Evolutionary conservation across 306 rosid species (phyloP).

Genomic region (Crataegus laevigata): DNA sequence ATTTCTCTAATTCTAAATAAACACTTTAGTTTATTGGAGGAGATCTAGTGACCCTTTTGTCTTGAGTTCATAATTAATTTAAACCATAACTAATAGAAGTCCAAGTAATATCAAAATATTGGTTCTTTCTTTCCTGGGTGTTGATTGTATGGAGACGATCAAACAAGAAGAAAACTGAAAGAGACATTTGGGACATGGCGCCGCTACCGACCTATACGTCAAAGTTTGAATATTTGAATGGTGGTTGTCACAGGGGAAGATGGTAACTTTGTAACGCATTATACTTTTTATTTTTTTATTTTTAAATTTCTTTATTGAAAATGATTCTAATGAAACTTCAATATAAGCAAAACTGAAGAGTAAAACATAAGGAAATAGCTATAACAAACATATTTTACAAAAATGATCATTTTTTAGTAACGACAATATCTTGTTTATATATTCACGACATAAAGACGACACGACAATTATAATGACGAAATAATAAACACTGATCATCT

Average conservation of each 20-base stretch:
- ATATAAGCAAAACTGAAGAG: too few species aligned
- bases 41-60: neutral
- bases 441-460: too few species aligned
- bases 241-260: neutral
- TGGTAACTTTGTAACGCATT: neutral
- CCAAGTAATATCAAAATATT: neutral
- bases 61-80: neutral
- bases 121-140: neutral
- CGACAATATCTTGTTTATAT: too few species aligned
- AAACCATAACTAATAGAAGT: neutral
- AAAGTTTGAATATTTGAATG: constrained; percentile 13
- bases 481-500: too few species aligned
- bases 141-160: neutral
- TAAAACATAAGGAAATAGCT: too few species aligned
- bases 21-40: neutral
- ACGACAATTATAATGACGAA: too few species aligned
- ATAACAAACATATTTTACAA: too few species aligned
- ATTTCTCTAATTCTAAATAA: neutral
- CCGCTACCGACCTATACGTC: neutral
- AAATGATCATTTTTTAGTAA: too few species aligned
- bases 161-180: neutral
- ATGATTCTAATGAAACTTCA: neutral
- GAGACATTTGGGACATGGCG: constrained; percentile 3
- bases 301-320: neutral
- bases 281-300: neutral